Base-by-base conservation (phyloP, 305 asterid species). In the Solanum hybrid region DNA sequence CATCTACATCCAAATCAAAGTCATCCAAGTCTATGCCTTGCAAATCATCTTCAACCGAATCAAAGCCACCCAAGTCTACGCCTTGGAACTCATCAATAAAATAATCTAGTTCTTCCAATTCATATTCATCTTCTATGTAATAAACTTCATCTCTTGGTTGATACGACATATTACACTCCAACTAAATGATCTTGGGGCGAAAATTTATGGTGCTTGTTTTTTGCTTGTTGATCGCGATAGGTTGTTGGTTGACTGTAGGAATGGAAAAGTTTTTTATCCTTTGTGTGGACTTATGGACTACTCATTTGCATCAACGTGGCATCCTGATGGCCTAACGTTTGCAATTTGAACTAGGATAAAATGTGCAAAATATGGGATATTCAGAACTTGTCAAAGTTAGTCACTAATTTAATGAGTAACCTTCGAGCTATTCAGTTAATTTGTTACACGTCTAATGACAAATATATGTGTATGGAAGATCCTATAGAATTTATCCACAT, bases 241-340 rank as follows among this genome's bases (percentile, higher is more conserved):
- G 32, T 31, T 31, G 0, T 31, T 31, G 32, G 32, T 31, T 31
- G 4, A 31, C 32, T 31, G 32, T 31, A 31, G 32, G 32, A 31
- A 31, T 31, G 32, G 32, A 31, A 31, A 29, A 1, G 2, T 29
- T 29, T 29, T 29, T 29, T 31, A 31, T 31, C 32, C 32, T 31
- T 31, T 31, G 32, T 31, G 32, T 31, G 32, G 4, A 31, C 32
- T 31, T 31, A 0, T 31, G 32, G 32, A 31, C 32, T 31, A 31
- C 89, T 95, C 95, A 38, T 96, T 96, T 91, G 96, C 98, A 87
- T 96, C 98, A n/a, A 94, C 95, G 85, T 95, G 97, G 98, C 96
- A 94, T 90, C 99, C 98, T 7, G 93, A 92, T 24, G 97, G 98
- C 89, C 3, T 92, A 29, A 94, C 94, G n/a, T 95, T 96, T 86